A percentile compares a stretch with the other conserved stretches of the same genome.
Conservation (phyloP, 192 early-diverging fungal species). For the Coemansia sp. region DNA sequence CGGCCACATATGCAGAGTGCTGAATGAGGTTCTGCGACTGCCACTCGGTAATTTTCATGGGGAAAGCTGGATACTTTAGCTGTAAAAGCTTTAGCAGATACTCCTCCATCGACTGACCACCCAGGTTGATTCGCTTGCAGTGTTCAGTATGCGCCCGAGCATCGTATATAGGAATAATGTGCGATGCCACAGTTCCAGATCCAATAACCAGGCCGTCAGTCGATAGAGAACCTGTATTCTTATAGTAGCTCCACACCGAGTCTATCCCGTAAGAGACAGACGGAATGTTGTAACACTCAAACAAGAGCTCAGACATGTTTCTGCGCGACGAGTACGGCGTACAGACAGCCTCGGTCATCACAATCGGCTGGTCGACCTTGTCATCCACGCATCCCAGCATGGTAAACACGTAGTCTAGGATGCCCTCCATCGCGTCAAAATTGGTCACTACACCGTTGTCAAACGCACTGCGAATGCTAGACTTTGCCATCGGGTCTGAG, state of each 20-base stretch:
- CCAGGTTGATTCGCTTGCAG: slow-evolving; percentile 78
- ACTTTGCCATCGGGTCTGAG: slow-evolving; percentile 41
- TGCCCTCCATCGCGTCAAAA: slow-evolving; percentile 65
- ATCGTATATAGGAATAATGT: slow-evolving; percentile 71
- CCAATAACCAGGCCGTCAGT: slow-evolving; percentile 73
- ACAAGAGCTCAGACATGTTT: slow-evolving; percentile 82
- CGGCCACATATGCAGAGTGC: slow-evolving; percentile 66
- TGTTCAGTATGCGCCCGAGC: slow-evolving; percentile 62
- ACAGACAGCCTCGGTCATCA: slow-evolving; percentile 86
- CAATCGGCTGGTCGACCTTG: slow-evolving; percentile 74
- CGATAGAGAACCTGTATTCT: slow-evolving; percentile 59
- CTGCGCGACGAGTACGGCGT: slow-evolving; percentile 73
- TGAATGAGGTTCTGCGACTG: slow-evolving; percentile 76
- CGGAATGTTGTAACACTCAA: slow-evolving; percentile 79
- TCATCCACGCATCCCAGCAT: slow-evolving; percentile 72
- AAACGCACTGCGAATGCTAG: slow-evolving; percentile 48
- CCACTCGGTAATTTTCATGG: slow-evolving; percentile 71
- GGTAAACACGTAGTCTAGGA: slow-evolving; percentile 83
- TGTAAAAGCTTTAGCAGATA: slow-evolving; percentile 85
- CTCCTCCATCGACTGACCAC: slow-evolving; percentile 72
- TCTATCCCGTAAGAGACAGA: slow-evolving; percentile 85
- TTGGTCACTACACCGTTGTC: slow-evolving; percentile 45
- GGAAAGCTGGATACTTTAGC: slow-evolving; percentile 87
- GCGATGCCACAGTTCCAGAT: slow-evolving; percentile 67
- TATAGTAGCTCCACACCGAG: slow-evolving; percentile 81